Base-by-base conservation (phyloP, 345 rosid genomes). In the Salix caprea region DNA sequence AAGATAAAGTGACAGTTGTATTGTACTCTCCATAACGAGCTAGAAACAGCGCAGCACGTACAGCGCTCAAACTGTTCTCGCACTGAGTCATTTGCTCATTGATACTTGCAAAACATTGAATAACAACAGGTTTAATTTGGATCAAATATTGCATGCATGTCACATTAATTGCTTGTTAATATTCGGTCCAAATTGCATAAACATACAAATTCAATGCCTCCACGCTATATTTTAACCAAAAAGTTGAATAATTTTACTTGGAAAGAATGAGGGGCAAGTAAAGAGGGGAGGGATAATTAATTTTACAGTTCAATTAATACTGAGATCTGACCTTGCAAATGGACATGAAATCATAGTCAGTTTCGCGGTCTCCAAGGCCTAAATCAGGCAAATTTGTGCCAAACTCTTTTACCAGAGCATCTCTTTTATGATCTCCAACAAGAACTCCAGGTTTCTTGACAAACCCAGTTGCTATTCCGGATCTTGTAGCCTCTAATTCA, bases 381-480 rank as follows among this genome's bases (percentile, higher is more conserved):
- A 96, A 72, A 81, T 96, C 94, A 12, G 97, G 99, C 74, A 88
- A 75, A 70, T 73, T 76, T 36, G 84, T 56, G 50, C 94, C 96
- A 9, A 92, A 85, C 76, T 93, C 96, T 75, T 81, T 83, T 65
- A 89, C 23, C 1, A 93, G 30, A 7, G 91, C 99, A 36, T 80
- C 87, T 28, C 92, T 88, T 79, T 93, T 93, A 76, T 78, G 87
- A 16, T 86, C 85, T 23, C 91, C 88, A 11, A 88, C 89, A 7
- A 95, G 90, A 74, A 91, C 74, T 74, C 99, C 96, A 0, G 99
- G 97, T 23, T 65, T 82, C 79, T 81, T 79, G 6, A 86, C 79
- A 32, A 93, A 96, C 68, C 99, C 99, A 32, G 98, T 93, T 9
- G 94, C 93, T 58, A 87, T 84, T 12, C 98, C 97, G 0, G 96